Base-by-base conservation (phyloP, 192 early-diverging fungal genomes). In the Coemansia sp. region DNA sequence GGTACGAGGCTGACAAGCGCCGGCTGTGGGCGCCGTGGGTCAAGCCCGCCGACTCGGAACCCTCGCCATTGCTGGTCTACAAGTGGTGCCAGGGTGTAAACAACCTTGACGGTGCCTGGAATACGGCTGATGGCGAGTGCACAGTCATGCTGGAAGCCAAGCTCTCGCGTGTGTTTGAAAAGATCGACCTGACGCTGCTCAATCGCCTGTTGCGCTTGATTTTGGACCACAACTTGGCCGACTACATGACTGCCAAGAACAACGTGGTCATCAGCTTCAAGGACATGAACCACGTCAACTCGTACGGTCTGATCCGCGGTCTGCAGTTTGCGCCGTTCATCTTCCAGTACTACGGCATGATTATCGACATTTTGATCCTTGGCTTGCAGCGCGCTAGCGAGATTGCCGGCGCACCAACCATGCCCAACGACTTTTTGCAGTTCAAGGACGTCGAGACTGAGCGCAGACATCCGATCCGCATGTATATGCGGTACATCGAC, bases 221-320 rank as follows among this genome's bases (percentile, higher is more conserved):
- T 82, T 84, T 99, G 42, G 98, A 99, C 84, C 98, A 98, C 87
- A 97, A 98, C 76, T 88, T 99, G 87, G 98, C 98, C n/a, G 98
- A 99, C 71, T 99, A 99, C 76, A 96, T 98, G 89, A 97, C 98
- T 0, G 94, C 96, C 69, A 99, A 99, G 86, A 99, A 99, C 86
- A 99, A 99, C 85, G 91, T 99, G 38, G 94, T 92, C 14, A 77
- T 99, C 57, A 95, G 89, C 67, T 99, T 97, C 87, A 99, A 98
- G 86, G 98, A 99, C 69, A 99, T 99, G 98, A 94, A 94, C 82
- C 98, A 99, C 77, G 93, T 97, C 50, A 99, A 99, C 79, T 87
- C 95, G 23, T 97, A 93, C 75, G 98, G 98, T 65, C 85, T 99
- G 41, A 93, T 99, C 68, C 93, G 96, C 69, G 98, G 98, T 55